Conservation (phyloP, 1,284 basidiomycete species). For the Ustanciosporium gigantosporum region DNA sequence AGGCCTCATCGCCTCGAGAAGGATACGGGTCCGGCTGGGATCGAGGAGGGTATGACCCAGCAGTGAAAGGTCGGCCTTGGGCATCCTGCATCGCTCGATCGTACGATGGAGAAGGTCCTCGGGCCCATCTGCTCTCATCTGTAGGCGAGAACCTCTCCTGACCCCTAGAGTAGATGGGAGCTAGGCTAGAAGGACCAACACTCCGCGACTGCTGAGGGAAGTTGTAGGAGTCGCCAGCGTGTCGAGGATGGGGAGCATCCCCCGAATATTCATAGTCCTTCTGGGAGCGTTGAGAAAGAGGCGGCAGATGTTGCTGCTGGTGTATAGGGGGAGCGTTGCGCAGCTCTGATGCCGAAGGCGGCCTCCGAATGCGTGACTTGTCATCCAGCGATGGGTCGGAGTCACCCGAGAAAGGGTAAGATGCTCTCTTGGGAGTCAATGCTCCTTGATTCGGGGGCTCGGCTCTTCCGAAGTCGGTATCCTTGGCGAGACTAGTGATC, state of each 20-base stretch:
- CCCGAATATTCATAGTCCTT: no score
- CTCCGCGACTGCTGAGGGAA: background rate
- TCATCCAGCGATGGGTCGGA: background rate
- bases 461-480: no score
- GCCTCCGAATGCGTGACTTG: background rate
- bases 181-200: background rate
- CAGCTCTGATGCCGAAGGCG: background rate
- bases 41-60: no score
- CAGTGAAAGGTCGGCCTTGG: background rate
- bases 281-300: no score
- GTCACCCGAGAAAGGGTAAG: background rate
- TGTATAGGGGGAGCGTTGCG: background rate
- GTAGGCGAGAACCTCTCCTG: background rate
- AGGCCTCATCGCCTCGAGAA: background rate
- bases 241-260: no score
- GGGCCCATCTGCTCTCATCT: background rate
- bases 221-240: background rate
- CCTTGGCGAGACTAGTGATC: no score
- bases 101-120: background rate
- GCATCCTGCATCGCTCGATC: background rate
- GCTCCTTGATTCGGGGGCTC: no score
- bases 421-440: background rate
- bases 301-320: no score
- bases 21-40: background rate
- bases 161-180: no score